Percentiles rank a stretch among this genome's conserved stretches.
Evolutionary conservation across 805 yeast genomes (phyloP).

Genomic region (Nakazawaea anatomiae): DNA sequence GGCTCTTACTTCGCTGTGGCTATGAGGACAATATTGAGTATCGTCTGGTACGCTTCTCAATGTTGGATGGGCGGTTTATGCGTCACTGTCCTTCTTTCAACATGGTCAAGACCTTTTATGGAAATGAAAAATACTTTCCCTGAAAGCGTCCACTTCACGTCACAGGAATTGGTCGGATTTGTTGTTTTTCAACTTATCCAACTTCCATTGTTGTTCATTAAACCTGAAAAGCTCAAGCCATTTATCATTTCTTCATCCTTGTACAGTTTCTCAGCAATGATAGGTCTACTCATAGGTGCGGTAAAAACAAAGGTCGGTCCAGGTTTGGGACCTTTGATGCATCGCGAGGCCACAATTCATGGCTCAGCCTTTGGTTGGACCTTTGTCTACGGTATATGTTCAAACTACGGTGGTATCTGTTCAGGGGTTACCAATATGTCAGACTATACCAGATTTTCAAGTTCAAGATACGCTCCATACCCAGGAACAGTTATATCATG

Average conservation of each 20-base stretch:
- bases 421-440: slow-evolving; percentile 34
- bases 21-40: slow-evolving; percentile 24
- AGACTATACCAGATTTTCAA: slow-evolving; percentile 35
- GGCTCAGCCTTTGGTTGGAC: slow-evolving; percentile 30
- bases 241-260: slow-evolving; percentile 18
- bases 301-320: slow-evolving; percentile 22
- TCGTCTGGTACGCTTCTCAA: slow-evolving; percentile 20
- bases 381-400: slow-evolving; percentile 33
- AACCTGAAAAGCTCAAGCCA: slow-evolving; percentile 23
- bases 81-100: slow-evolving; percentile 28
- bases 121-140: slow-evolving; percentile 17
- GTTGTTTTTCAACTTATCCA: slow-evolving; percentile 19
- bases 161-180: slow-evolving; percentile 18
- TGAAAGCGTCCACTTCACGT: slow-evolving; percentile 16
- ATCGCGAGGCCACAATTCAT: slow-evolving; percentile 14
- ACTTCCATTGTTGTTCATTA: slow-evolving; percentile 17
- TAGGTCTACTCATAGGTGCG: slow-evolving; percentile 25
- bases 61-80: slow-evolving; percentile 40
- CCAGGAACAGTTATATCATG: slow-evolving; percentile 27
- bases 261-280: slow-evolving; percentile 18
- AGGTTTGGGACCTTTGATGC: slow-evolving; percentile 18
- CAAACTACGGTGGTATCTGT: slow-evolving; percentile 34
- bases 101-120: slow-evolving; percentile 33
- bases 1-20: slow-evolving; percentile 37
- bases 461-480: slow-evolving; percentile 19